phyloP scores from a whole-genome alignment of 495 filamentous ascomycete species.

The Trichodelitschia bisporula region DNA sequence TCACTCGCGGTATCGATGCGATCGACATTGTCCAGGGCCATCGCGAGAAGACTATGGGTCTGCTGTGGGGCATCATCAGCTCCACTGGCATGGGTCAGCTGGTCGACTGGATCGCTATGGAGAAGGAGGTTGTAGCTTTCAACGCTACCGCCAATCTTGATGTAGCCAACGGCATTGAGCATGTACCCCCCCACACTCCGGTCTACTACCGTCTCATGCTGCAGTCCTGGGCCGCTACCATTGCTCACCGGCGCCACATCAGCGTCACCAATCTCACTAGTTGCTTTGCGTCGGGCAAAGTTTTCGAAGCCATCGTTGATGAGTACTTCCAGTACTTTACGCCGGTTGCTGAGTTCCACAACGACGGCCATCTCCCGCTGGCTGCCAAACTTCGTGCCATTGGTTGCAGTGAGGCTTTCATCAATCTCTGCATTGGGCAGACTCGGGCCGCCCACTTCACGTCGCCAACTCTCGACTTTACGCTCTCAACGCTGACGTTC shows the following conservation, averaged over 20 bases:
- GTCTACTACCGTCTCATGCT: slow-evolving; percentile 22
- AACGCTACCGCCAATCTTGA: slow-evolving; percentile 3
- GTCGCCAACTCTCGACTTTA: slow-evolving; percentile 24
- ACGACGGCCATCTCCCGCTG: slow-evolving; percentile 3
- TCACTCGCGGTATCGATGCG: slow-evolving; percentile 21
- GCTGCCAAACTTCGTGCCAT: slow-evolving; percentile 11
- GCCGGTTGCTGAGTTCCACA: neutral
- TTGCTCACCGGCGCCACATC: slow-evolving; percentile 23
- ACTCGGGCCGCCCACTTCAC: slow-evolving; percentile 1
- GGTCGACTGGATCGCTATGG: slow-evolving; percentile 28
- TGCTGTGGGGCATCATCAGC: slow-evolving; percentile 36
- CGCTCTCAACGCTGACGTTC: slow-evolving; percentile 30
- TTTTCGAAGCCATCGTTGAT: slow-evolving; percentile 32
- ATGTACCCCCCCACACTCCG: slow-evolving; percentile 14
- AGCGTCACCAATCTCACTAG: slow-evolving; percentile 31
- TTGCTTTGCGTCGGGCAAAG: slow-evolving; percentile 29
- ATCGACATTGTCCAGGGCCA: slow-evolving; percentile 44
- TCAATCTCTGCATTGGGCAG: slow-evolving; percentile 10
- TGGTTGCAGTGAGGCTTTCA: slow-evolving; percentile 16
- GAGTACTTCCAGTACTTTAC: slow-evolving; percentile 25
- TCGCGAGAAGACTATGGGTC: slow-evolving; percentile 37
- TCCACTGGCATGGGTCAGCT: slow-evolving; percentile 28
- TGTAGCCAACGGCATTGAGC: slow-evolving; percentile 3
- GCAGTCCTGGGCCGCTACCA: slow-evolving; percentile 26
- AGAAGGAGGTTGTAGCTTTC: slow-evolving; percentile 21